Conservation (phyloP, 345 rosid species). For the Eucalyptus erythrocorys region DNA sequence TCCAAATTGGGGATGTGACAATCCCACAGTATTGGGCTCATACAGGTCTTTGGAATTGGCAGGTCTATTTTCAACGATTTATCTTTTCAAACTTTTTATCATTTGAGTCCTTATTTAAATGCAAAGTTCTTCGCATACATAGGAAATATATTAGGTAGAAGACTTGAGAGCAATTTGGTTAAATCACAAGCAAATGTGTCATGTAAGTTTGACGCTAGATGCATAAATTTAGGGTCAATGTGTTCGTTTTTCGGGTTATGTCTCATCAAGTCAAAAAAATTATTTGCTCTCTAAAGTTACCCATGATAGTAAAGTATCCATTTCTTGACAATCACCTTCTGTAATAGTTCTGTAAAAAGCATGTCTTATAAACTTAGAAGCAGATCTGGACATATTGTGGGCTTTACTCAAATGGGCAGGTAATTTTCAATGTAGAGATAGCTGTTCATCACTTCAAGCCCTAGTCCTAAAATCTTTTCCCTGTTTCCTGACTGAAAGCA, state of each 20-base stretch:
- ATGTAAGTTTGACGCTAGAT: neutral
- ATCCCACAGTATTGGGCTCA: conserved; percentile 66
- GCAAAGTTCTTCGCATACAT: neutral
- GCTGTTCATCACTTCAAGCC: neutral
- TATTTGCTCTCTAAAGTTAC: neutral
- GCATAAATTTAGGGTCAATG: neutral
- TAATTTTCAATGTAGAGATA: neutral
- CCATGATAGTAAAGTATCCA: neutral
- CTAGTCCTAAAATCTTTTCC: neutral
- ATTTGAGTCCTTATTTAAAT: neutral
- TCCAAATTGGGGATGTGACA: conserved; percentile 54
- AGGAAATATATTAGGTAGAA: neutral
- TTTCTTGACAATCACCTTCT: neutral
- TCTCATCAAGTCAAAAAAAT: fast-evolving
- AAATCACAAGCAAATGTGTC: neutral
- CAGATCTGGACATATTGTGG: neutral
- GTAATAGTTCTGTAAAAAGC: neutral
- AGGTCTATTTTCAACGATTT: conserved; percentile 13
- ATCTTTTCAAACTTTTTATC: neutral
- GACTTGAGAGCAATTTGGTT: neutral
- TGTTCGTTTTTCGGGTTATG: neutral
- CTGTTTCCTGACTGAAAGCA: neutral
- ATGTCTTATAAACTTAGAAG: neutral
- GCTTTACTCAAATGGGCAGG: neutral
- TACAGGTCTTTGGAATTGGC: conserved; percentile 75